Conservation (phyloP, 176 grass and related monocot genomes). For the Musa acuminata region DNA sequence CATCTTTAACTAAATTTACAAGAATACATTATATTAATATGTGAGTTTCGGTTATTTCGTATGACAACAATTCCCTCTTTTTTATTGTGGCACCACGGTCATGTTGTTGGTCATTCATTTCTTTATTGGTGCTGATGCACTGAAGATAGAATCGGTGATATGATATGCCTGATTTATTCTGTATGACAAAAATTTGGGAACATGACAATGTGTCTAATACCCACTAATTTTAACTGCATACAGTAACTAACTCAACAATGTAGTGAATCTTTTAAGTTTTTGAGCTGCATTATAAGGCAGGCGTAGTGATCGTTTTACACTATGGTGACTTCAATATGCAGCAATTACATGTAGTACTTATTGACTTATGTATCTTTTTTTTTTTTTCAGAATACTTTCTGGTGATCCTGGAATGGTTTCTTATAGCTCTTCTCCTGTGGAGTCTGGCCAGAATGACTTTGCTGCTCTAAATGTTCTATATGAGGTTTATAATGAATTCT, state of each 20-base stretch:
- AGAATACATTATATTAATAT: neutral
- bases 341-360: neutral
- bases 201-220: no score
- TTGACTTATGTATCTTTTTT: neutral
- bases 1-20: neutral
- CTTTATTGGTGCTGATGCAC: no score
- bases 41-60: no score
- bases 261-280: neutral
- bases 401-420: constrained; percentile 72
- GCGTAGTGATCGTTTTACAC: neutral
- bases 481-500: constrained; percentile 44
- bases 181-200: no score
- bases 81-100: no score
- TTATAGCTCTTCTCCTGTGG: constrained; percentile 51
- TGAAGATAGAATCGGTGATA: no score
- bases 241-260: no score
- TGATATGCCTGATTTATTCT: no score
- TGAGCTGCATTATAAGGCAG: neutral
- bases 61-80: no score
- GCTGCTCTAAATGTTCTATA: constrained; percentile 35
- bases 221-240: no score
- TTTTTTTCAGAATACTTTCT: constrained; percentile 75
- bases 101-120: no score
- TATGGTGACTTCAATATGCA: neutral
- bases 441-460: constrained; percentile 62